Conservation (phyloP, 805 yeast species). For the Candida andamanensis region DNA sequence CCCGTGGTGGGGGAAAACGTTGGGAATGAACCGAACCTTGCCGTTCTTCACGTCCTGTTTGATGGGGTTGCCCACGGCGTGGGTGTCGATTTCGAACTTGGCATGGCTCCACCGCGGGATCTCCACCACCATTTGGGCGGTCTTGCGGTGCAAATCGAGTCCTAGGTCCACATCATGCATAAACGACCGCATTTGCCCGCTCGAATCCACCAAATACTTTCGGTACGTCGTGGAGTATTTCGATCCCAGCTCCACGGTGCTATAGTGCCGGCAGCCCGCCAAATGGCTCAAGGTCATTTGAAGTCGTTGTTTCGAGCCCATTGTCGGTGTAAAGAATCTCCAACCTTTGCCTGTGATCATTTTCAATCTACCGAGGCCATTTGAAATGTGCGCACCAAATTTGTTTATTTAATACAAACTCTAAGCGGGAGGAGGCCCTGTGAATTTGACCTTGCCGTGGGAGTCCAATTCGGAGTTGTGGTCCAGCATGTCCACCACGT, state of each 20-base stretch:
- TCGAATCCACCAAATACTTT: conserved; percentile 37
- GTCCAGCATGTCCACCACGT: conserved; percentile 60
- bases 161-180: conserved; percentile 70
- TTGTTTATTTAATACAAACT: no score
- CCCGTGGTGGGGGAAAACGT: conserved; percentile 78
- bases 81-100: conserved; percentile 69
- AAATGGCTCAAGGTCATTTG: conserved; percentile 4
- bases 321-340: neutral
- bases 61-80: conserved; percentile 63
- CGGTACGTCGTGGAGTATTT: conserved; percentile 35
- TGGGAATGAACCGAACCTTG: conserved; percentile 67
- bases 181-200: conserved; percentile 49
- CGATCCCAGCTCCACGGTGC: conserved; percentile 21
- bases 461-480: conserved; percentile 52
- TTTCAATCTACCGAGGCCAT: no score
- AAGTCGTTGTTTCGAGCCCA: conserved; percentile 1
- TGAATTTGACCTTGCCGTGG: conserved; percentile 27
- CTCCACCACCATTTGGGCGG: conserved; percentile 45
- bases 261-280: neutral
- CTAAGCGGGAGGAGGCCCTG: conserved; percentile 24
- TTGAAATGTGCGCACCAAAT: no score
- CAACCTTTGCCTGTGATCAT: no score
- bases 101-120: conserved; percentile 72
- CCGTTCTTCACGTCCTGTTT: conserved; percentile 77
- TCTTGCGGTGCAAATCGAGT: conserved; percentile 31